A percentile compares a stretch with the other conserved stretches of the same genome.
These are phyloP conservation scores for Ustilago hordei DNA, from an alignment of 1,284 basidiomycete genomes.

Conservation along the genomic window DNA sequence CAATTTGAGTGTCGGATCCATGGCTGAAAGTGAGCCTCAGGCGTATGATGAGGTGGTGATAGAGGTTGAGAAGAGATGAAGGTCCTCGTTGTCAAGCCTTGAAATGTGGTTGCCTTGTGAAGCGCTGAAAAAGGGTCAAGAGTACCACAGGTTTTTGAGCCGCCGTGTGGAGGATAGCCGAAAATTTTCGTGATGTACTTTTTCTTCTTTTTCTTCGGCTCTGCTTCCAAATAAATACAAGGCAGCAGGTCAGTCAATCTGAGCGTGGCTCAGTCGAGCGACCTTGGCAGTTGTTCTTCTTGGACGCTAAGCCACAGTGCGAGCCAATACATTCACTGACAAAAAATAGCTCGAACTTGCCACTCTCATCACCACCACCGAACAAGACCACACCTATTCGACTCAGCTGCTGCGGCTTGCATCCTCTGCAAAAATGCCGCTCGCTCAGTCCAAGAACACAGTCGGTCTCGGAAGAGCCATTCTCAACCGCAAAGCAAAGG, in stretches of 20 bases:
- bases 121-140: constrained; percentile 3
- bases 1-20: constrained; percentile 72
- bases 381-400: not conserved
- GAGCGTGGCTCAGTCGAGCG: constrained; percentile 19
- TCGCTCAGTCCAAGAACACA: constrained; percentile 66
- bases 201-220: constrained; percentile 7
- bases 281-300: not conserved
- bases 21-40: not conserved
- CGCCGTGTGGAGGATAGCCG: constrained; percentile 15
- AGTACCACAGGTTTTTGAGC: not conserved
- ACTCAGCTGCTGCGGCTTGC: constrained; percentile 12
- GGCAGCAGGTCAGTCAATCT: not conserved
- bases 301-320: not conserved
- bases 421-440: constrained; percentile 42
- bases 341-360: constrained; percentile 4
- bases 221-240: not conserved
- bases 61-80: constrained; percentile 4
- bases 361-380: constrained; percentile 4
- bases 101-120: not conserved
- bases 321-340: not conserved
- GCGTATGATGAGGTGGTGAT: constrained; percentile 3
- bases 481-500: constrained; percentile 64
- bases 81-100: not conserved
- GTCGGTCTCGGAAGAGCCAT: constrained; percentile 67
- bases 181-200: constrained; percentile 15